Conservation (phyloP, 202 grass and related monocot species). For the Panicum virgatum region DNA sequence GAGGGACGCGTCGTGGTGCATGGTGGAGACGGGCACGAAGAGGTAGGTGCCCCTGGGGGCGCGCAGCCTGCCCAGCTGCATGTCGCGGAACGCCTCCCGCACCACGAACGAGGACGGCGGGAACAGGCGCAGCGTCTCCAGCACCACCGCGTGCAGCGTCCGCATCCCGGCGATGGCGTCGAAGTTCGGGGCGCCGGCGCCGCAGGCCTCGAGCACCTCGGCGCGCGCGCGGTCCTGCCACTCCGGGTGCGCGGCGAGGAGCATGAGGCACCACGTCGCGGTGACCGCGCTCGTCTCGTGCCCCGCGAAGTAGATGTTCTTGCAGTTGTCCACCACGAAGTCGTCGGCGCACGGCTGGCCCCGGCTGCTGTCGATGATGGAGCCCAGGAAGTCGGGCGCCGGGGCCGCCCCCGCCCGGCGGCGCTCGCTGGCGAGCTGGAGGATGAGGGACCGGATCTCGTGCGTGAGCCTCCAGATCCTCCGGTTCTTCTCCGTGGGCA, state of each 20-base stretch:
- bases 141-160: slow-evolving; percentile 62
- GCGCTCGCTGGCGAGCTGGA: slow-evolving; percentile 54
- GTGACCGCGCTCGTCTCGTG: slow-evolving; percentile 73
- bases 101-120: slow-evolving; percentile 68
- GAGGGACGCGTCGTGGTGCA: slow-evolving; percentile 67
- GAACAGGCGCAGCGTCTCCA: slow-evolving; percentile 83
- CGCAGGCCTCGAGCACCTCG: slow-evolving; percentile 53
- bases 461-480: slow-evolving; percentile 51
- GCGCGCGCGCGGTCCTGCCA: slow-evolving; percentile 65
- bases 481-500: slow-evolving; percentile 57
- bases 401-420: background rate
- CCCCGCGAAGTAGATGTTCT: slow-evolving; percentile 92
- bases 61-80: slow-evolving; percentile 49
- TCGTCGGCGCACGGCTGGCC: slow-evolving; percentile 51
- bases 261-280: slow-evolving; percentile 81
- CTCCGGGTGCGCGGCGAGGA: slow-evolving; percentile 73
- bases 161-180: slow-evolving; percentile 44
- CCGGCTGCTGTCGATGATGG: slow-evolving; percentile 51
- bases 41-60: slow-evolving; percentile 66
- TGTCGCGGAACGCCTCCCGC: slow-evolving; percentile 72
- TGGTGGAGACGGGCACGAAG: slow-evolving; percentile 67
- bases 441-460: slow-evolving; percentile 65
- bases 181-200: slow-evolving; percentile 12
- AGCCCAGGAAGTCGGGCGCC: slow-evolving; percentile 44
- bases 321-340: slow-evolving; percentile 91